These are phyloP conservation scores for Porcisia deanei DNA, from an alignment of 208 protist species.

Conservation along the genomic window DNA sequence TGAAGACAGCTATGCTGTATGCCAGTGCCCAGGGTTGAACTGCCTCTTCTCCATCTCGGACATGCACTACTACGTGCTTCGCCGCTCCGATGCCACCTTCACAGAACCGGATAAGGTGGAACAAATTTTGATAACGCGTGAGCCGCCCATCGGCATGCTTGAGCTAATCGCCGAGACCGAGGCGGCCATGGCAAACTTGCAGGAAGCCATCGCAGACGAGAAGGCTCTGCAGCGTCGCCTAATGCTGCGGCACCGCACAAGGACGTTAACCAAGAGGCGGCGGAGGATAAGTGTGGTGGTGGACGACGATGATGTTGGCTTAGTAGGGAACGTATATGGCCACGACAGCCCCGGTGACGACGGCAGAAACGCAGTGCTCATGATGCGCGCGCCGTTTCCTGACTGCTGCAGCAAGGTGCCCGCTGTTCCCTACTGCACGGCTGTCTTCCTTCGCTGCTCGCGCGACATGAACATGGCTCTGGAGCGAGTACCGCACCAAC, in stretches of 20 bases:
- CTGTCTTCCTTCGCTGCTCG: slow-evolving; percentile 36
- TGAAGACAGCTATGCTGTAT: slow-evolving; percentile 34
- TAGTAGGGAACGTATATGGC: not conserved
- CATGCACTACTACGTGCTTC: slow-evolving; percentile 51
- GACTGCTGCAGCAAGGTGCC: slow-evolving; percentile 50
- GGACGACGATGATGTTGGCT: not conserved
- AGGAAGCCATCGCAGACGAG: slow-evolving; percentile 74
- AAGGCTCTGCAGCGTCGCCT: slow-evolving; percentile 49
- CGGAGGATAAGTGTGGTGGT: slow-evolving; percentile 7
- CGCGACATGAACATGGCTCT: slow-evolving; percentile 52
- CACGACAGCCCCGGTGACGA: not conserved
- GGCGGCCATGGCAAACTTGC: slow-evolving; percentile 56
- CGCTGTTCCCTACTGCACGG: slow-evolving; percentile 55
- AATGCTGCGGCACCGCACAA: not conserved
- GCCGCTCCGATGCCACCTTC: slow-evolving; percentile 52
- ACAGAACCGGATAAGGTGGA: slow-evolving; percentile 49
- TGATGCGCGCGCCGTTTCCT: slow-evolving; percentile 32
- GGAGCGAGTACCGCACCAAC: slow-evolving; percentile 38
- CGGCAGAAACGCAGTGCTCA: slow-evolving; percentile 20
- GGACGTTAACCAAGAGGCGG: not conserved
- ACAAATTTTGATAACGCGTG: slow-evolving; percentile 68
- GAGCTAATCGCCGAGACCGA: slow-evolving; percentile 56
- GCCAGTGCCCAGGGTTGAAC: slow-evolving; percentile 51
- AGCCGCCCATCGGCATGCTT: slow-evolving; percentile 59
- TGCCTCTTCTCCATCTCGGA: slow-evolving; percentile 66